Evolutionary conservation across 1,139 yeast genomes (phyloP).

Genomic region (Taiozyma onychis): DNA sequence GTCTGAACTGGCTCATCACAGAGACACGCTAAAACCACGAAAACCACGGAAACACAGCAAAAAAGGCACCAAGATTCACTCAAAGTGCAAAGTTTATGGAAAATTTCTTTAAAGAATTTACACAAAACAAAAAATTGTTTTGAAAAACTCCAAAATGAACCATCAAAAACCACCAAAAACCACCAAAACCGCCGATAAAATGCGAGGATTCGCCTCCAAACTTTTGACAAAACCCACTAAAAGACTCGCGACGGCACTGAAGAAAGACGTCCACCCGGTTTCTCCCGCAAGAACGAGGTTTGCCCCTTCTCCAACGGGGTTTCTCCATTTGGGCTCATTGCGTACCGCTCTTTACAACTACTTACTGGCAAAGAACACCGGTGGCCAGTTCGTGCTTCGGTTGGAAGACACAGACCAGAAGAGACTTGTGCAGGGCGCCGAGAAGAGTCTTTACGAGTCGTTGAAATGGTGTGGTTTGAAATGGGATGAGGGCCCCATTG

Average conservation of each 20-base stretch:
- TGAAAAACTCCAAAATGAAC: background rate
- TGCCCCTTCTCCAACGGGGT: slow-evolving; percentile 98
- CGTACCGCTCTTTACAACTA: slow-evolving; percentile 92
- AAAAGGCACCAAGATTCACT: too few species aligned
- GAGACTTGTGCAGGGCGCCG: slow-evolving; percentile 77
- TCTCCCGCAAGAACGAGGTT: slow-evolving; percentile 81
- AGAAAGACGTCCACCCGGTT: slow-evolving; percentile 29
- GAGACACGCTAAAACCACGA: background rate
- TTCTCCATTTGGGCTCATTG: slow-evolving; percentile 83
- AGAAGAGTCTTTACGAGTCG: slow-evolving; percentile 68
- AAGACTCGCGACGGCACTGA: slow-evolving; percentile 20
- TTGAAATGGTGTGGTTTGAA: slow-evolving; percentile 70
- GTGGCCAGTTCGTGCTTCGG: slow-evolving; percentile 75
- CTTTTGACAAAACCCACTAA: slow-evolving; percentile 15
- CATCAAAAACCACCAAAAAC: background rate
- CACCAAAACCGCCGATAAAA: too few species aligned
- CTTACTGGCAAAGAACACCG: slow-evolving; percentile 69
- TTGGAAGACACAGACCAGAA: slow-evolving; percentile 90
- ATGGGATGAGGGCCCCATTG: slow-evolving; percentile 77
- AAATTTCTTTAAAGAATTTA: background rate
- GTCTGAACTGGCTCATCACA: background rate
- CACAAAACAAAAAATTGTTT: background rate
- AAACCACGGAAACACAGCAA: too few species aligned
- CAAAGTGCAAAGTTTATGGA: background rate
- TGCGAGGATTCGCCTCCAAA: slow-evolving; percentile 6